Conservation (phyloP, 2,329 filamentous ascomycete species). For the Mollisia scopiformis region DNA sequence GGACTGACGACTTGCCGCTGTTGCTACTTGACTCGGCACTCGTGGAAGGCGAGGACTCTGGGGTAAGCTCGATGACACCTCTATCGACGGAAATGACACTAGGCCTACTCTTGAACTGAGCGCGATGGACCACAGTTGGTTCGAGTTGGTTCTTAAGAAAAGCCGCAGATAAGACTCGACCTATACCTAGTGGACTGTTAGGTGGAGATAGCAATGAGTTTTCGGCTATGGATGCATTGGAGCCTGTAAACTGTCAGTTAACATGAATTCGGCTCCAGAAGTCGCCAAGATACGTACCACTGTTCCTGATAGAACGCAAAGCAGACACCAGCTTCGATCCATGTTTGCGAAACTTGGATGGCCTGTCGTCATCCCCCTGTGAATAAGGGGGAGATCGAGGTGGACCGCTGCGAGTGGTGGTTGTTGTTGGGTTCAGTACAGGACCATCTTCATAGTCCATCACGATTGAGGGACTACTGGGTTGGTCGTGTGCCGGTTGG, state of each 20-base stretch:
- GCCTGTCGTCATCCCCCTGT: conserved; percentile 27
- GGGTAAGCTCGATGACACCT: conserved; percentile 24
- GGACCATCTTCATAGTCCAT: conserved; percentile 14
- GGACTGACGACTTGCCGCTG: conserved; percentile 34
- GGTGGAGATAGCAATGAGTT: conserved; percentile 1
- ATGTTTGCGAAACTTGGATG: conserved; percentile 43
- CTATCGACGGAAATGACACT: conserved; percentile 40
- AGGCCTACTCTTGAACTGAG: conserved; percentile 42
- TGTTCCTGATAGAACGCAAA: conserved; percentile 46
- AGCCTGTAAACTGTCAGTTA: conserved; percentile 18
- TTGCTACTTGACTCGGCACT: conserved; percentile 30
- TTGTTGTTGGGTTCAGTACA: conserved; percentile 3
- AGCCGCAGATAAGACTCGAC: conserved; percentile 43
- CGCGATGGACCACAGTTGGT: conserved; percentile 47
- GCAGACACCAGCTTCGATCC: conserved; percentile 47
- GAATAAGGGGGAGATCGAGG: conserved; percentile 31
- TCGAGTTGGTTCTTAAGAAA: conserved; percentile 43
- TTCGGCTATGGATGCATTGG: conserved; percentile 21
- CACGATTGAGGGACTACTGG: background rate
- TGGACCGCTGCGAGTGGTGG: background rate
- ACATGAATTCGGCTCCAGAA: background rate
- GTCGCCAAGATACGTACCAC: conserved; percentile 27
- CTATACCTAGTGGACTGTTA: conserved; percentile 24
- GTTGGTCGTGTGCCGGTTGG: background rate
- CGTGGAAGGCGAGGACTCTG: conserved; percentile 30